phyloP scores from a whole-genome alignment of 176 grass and related monocot species.

The Stipa capillata region DNA sequence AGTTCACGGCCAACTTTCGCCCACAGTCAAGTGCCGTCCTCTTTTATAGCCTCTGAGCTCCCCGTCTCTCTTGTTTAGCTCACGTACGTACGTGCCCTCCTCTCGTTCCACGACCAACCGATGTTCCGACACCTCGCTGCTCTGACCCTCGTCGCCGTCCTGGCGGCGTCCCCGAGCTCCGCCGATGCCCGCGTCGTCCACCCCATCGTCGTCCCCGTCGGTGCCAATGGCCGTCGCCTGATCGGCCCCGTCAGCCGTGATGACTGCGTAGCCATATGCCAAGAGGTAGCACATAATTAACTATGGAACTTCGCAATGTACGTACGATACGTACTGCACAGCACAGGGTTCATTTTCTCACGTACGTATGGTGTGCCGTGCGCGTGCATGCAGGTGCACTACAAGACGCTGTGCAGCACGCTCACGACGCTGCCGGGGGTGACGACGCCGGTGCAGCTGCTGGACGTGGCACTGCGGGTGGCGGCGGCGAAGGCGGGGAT shows the following conservation, averaged over 20 bases:
- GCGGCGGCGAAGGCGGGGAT: constrained; percentile 23
- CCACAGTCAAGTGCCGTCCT: not conserved
- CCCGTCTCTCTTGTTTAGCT: constrained; percentile 4
- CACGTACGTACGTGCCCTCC: not conserved
- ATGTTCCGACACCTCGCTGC: constrained; percentile 23
- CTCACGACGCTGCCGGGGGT: constrained; percentile 33
- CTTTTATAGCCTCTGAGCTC: not conserved
- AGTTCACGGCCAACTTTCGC: constrained; percentile 21
- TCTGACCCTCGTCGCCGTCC: constrained; percentile 11
- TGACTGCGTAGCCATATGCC: constrained; percentile 18
- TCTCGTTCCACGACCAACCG: not conserved
- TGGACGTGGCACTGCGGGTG: constrained; percentile 20
- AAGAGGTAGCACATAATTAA: constrained; percentile 13
- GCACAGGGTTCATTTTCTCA: not conserved
- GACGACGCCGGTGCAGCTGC: constrained; percentile 28
- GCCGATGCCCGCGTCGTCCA: constrained; percentile 18
- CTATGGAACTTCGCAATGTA: not conserved
- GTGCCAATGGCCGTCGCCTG: constrained; percentile 7
- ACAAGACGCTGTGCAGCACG: constrained; percentile 31
- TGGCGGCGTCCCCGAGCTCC: constrained; percentile 7
- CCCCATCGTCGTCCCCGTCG: not conserved
- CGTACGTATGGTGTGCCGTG: not conserved
- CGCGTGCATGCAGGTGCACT: constrained; percentile 17
- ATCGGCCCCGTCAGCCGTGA: not conserved
- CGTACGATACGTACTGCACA: not conserved